Evolutionary conservation across 148 eudicot genomes (phyloP).

Genomic region (Amaranthus cruentus): DNA sequence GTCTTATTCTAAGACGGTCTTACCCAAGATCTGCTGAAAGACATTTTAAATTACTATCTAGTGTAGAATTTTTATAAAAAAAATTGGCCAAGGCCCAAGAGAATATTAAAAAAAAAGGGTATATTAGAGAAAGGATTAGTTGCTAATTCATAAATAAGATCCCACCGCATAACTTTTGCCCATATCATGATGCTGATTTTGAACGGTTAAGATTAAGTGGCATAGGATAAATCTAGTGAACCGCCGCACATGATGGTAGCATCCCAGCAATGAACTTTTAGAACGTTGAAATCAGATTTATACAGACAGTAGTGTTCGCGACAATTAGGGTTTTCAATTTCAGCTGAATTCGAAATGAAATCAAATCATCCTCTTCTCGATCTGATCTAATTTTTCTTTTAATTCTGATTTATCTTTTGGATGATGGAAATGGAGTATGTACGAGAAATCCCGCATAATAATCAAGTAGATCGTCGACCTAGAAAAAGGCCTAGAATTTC

Average conservation of each 20-base stretch:
- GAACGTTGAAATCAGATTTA: conserved; percentile 12
- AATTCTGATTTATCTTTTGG: not conserved
- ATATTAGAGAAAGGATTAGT: no score
- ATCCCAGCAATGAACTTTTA: conserved; percentile 11
- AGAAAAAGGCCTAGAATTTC: conserved; percentile 50
- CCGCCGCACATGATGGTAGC: conserved; percentile 13
- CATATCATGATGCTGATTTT: not conserved
- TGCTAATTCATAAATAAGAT: no score
- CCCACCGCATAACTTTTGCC: no score
- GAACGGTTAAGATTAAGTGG: conserved; percentile 9
- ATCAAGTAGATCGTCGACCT: conserved; percentile 61
- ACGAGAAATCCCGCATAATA: conserved; percentile 31
- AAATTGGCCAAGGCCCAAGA: no score
- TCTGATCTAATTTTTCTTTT: conserved; percentile 2
- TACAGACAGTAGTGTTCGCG: conserved; percentile 16
- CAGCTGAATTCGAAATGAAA: not conserved
- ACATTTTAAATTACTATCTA: no score
- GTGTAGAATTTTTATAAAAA: no score
- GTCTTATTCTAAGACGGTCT: no score
- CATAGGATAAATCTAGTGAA: conserved; percentile 5
- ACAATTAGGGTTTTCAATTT: conserved; percentile 33
- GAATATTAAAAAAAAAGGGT: no score
- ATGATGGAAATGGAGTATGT: conserved; percentile 44
- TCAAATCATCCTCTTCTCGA: not conserved
- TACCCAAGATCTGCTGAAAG: no score